These are phyloP conservation scores for Quercus phellos DNA, from an alignment of 331 rosid species.

Conservation along the genomic window DNA sequence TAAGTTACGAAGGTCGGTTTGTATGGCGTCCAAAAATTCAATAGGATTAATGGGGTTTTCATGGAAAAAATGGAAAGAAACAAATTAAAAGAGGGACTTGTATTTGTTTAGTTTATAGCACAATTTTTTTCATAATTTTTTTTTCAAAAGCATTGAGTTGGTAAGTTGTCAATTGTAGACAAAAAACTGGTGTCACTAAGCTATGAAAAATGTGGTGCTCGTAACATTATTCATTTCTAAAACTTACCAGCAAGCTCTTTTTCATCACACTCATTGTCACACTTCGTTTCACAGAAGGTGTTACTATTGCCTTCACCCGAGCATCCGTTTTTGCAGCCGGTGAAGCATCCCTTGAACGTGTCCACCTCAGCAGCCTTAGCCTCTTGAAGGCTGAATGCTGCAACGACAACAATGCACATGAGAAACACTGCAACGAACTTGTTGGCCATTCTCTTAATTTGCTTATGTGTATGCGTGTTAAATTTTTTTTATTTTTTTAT, in stretches of 20 bases:
- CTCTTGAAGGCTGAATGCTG: neutral
- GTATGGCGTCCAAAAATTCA: neutral
- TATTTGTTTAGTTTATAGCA: too few relatives aligned
- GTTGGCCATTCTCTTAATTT: neutral
- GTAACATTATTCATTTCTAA: too few relatives aligned
- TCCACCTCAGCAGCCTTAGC: neutral
- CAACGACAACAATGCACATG: conserved; percentile 1
- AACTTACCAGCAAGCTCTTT: neutral
- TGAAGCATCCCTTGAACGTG: neutral
- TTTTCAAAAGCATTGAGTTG: too few relatives aligned
- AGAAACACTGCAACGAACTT: conserved; percentile 9
- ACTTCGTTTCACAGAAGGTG: neutral
- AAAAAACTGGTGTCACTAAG: too few relatives aligned
- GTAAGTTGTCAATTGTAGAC: too few relatives aligned
- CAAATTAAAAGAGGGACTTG: too few relatives aligned
- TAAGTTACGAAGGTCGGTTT: too few relatives aligned
- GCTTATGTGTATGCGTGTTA: neutral
- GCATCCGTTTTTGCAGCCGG: neutral
- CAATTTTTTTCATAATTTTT: too few relatives aligned
- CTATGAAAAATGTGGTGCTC: too few relatives aligned
- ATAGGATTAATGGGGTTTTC: neutral
- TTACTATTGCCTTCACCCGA: too few relatives aligned
- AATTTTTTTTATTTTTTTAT: too few relatives aligned
- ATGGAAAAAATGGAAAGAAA: too few relatives aligned
- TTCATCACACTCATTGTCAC: neutral